Evolutionary conservation across 257 asterid genomes (phyloP).

Genomic region (Solanum paucissectum): DNA sequence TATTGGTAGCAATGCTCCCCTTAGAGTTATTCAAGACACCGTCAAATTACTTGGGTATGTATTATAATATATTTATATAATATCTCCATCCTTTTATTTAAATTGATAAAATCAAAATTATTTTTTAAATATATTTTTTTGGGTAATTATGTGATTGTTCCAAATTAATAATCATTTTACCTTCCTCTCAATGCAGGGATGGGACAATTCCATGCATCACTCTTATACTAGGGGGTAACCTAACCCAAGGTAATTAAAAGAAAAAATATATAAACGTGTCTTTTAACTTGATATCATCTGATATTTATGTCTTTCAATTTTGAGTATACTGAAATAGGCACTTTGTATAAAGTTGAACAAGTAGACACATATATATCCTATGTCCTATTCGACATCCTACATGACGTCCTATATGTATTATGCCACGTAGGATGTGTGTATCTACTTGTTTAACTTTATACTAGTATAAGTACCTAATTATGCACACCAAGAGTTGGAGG

Average conservation of each 20-base stretch:
- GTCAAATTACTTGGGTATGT: constrained; percentile 58
- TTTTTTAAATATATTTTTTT: background rate
- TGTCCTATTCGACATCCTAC: too few relatives aligned
- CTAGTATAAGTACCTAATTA: rapidly evolving
- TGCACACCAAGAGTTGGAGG: background rate
- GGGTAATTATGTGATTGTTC: background rate
- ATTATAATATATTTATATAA: background rate
- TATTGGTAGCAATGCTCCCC: constrained; percentile 61
- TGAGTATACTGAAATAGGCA: too few relatives aligned
- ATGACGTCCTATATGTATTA: rapidly evolving
- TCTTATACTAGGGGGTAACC: constrained; percentile 82
- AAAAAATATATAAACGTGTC: too few relatives aligned
- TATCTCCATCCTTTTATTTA: background rate
- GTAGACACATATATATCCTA: too few relatives aligned
- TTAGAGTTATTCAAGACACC: constrained; percentile 51
- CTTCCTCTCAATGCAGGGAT: constrained; percentile 24
- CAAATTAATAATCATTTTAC: background rate
- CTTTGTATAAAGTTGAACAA: too few relatives aligned
- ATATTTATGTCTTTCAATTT: too few relatives aligned
- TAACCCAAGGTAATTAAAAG: constrained; percentile 46
- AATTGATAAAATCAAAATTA: background rate
- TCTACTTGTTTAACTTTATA: too few relatives aligned
- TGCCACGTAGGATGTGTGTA: background rate
- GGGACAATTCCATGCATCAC: constrained; percentile 82
- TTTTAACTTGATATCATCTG: too few relatives aligned